Base-by-base conservation (phyloP, 108 stramenopile genomes). In the Bacterosira constricta region DNA sequence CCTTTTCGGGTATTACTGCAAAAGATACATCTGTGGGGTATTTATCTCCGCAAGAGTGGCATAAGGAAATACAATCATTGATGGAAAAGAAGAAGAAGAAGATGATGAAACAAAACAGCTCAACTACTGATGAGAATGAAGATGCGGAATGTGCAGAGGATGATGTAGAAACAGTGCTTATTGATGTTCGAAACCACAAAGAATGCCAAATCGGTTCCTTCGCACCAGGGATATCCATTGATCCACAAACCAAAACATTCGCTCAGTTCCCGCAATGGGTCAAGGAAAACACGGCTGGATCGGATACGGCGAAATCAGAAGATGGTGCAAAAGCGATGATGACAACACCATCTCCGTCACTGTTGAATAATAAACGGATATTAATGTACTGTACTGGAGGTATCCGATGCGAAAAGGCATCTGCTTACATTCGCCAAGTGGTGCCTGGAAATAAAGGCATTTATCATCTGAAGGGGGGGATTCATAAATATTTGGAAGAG, bases 311-410 rank as follows among this genome's bases (percentile, higher is more conserved):
- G 12, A 3, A 9, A 20, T 39, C 56, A 13, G 12, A 37, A 17
- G 54, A 38, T 4, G 34, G 1, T 29, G 39, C 59, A 23, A 50
- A 31, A 30, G 21, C 45, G 13, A 52, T 13, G 5, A 25, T 52
- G 21, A 10, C 46, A 66, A 26, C 50, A 39, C 9, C 66, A 27
- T 39, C 69, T 13, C 27, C 15, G 1, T 52, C 66, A 15, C 34
- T 51, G 15, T 36, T 76, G 53, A 53, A 44, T 23, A 72, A 80
- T 34, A 77, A 77, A 47, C 61, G 76, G 1, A 77, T 77, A 27
- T 74, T 95, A n/a, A 91, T 96, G 88, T 94, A 97, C 70, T 96
- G 97, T 68, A 97, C 96, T 3, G 97, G 96, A 38, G 97, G 97
- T 4, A 91, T 97, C 29, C 90, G 97, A 37, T 97, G 97, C 63